Evolutionary conservation across 2,329 filamentous ascomycete species (phyloP), one percentile per base, ranked within the genome.

Genomic region (Colletotrichum costaricense): DNA sequence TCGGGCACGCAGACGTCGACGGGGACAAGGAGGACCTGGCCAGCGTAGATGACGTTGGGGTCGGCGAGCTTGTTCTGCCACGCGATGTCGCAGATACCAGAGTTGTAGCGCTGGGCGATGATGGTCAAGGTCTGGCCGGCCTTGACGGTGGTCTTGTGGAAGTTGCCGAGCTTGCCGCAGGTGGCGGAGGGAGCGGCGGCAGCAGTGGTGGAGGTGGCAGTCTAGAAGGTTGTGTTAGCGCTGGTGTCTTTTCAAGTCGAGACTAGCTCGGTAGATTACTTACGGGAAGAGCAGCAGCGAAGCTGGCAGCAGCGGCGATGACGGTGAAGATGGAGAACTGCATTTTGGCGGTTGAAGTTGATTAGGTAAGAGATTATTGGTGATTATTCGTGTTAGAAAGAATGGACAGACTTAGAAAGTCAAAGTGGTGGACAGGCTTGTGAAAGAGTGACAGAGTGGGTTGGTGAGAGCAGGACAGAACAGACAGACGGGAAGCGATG

Each of bases 61-160:
- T 71, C 22, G 6, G 14, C 33, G n/a, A 71, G 56, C 11, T 62
- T 28, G 69, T 68, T 71, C 24, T 16, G 63, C 63, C 4, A 22
- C 5, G 35, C 69, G 35, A 71, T 71, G 46, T 71, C 49, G 63
- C 69, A 71, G 22, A 71, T 57, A 22, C 69, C 69, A 8, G 69
- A 67, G n/a, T 68, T 16, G 56, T n/a, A 71, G 3, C 57, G 63
- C 33, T 63, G 11, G 9, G 69, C 69, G n/a, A 71, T 62, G 35
- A 8, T 38, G 14, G 33, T 57, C 24, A 71, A 42, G 33, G 69
- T 67, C 26, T 71, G 9, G 11, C 63, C 56, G 3, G 35, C 1
- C 64, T 71, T 63, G 22, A 71, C 64, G 30, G 30, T 64, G 62
- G n/a, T 35, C 63, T 68, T 68, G 56, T 68, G 63, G 49, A 62